phyloP scores from a whole-genome alignment of 2,329 filamentous ascomycete species.

The Monosporascus sp. region DNA sequence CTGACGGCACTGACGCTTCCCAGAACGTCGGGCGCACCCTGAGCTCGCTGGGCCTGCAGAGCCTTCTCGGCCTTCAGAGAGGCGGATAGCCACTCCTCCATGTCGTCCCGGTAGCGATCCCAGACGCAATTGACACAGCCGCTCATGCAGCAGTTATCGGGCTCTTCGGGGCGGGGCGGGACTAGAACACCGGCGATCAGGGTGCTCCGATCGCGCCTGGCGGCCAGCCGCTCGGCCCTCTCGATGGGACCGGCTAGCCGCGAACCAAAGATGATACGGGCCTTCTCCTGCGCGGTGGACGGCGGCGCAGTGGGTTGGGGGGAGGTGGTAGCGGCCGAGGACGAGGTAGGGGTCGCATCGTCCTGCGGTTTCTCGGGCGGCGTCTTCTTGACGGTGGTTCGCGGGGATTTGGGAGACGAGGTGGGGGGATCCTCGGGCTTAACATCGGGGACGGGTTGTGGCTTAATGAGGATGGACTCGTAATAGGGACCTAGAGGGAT shows the following conservation, averaged over 20 bases:
- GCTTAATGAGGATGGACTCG: slow-evolving; percentile 47
- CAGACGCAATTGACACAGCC: slow-evolving; percentile 97
- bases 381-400: slow-evolving; percentile 17
- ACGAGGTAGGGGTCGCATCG: slow-evolving; percentile 24
- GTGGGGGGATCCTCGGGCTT: slow-evolving; percentile 41
- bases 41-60: slow-evolving; percentile 34
- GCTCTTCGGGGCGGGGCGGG: slow-evolving; percentile 79
- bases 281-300: slow-evolving; percentile 46
- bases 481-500: slow-evolving; percentile 55
- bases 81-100: slow-evolving; percentile 78
- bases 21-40: slow-evolving; percentile 5
- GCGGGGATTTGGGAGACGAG: slow-evolving; percentile 30
- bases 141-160: slow-evolving; percentile 99
- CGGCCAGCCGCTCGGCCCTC: slow-evolving; percentile 54
- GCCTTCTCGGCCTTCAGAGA: slow-evolving; percentile 57
- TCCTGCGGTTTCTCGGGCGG: slow-evolving; percentile 17
- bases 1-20: slow-evolving; percentile 6
- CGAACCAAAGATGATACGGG: slow-evolving; percentile 75
- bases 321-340: slow-evolving; percentile 27
- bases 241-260: slow-evolving; percentile 69
- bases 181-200: slow-evolving; percentile 74
- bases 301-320: slow-evolving; percentile 33
- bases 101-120: slow-evolving; percentile 85
- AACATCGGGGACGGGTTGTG: slow-evolving; percentile 33
- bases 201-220: slow-evolving; percentile 53